phyloP scores from a whole-genome alignment of 2,329 filamentous ascomycete genomes.

The Penicillium sp. region DNA sequence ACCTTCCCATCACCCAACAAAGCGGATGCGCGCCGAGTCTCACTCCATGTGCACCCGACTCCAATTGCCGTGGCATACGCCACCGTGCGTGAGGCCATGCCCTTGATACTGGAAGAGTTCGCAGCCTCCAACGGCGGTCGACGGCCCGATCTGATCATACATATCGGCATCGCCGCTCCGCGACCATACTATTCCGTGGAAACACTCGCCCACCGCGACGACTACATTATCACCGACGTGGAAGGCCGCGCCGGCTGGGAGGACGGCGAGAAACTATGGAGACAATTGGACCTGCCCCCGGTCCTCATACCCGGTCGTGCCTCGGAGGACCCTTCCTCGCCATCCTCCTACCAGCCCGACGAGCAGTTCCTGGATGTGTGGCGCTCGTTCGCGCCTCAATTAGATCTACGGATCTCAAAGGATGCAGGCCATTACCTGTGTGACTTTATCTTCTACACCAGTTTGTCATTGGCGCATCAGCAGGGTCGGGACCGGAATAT shows the following conservation, averaged over 20 bases:
- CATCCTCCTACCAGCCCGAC: conserved; percentile 33
- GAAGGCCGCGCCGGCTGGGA: conserved; percentile 53
- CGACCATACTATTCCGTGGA: conserved; percentile 71
- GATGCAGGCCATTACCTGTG: conserved; percentile 75
- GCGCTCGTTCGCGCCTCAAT: conserved; percentile 33
- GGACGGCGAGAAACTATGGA: conserved; percentile 55
- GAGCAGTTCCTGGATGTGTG: conserved; percentile 37
- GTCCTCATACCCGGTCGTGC: conserved; percentile 56
- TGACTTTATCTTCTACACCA: conserved; percentile 77
- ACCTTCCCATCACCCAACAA: conserved; percentile 41
- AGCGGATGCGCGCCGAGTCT: conserved; percentile 34
- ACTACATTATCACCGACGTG: conserved; percentile 72
- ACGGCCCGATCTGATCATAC: conserved; percentile 67
- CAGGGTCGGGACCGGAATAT: conserved; percentile 48
- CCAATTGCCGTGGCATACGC: conserved; percentile 73
- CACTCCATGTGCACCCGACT: conserved; percentile 58
- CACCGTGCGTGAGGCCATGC: conserved; percentile 64
- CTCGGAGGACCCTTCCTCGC: conserved; percentile 8
- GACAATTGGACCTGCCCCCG: conserved; percentile 50
- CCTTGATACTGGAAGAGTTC: conserved; percentile 59
- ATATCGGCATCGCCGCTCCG: conserved; percentile 76
- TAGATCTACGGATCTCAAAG: conserved; percentile 60
- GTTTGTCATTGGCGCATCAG: conserved; percentile 52
- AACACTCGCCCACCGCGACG: conserved; percentile 68
- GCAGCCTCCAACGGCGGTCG: conserved; percentile 41